These are phyloP conservation scores for Colletotrichum cuscutae DNA, from an alignment of 2,329 filamentous ascomycete genomes.

Conservation along the genomic window DNA sequence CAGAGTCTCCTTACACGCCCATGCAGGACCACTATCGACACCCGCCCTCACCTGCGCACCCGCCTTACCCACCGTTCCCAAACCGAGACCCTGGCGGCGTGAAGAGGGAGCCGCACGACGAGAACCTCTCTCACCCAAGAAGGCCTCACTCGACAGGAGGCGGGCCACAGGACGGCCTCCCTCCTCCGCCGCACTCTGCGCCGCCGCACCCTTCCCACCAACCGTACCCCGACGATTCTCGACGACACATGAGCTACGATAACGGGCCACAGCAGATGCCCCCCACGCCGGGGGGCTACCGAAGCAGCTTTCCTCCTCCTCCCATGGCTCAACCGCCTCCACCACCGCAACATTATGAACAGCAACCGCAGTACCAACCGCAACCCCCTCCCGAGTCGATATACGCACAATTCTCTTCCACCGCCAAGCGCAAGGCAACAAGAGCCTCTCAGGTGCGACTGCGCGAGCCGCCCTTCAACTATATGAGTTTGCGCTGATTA, in stretches of 20 bases:
- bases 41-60: slow-evolving; percentile 57
- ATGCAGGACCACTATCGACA: slow-evolving; percentile 65
- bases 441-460: slow-evolving; percentile 69
- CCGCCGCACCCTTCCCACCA: slow-evolving; percentile 43
- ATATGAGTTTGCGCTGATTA: slow-evolving; percentile 22
- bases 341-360: slow-evolving; percentile 44
- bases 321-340: slow-evolving; percentile 48
- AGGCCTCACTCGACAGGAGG: slow-evolving; percentile 63
- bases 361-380: slow-evolving; percentile 41
- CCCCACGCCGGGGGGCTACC: slow-evolving; percentile 55
- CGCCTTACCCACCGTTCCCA: slow-evolving; percentile 55
- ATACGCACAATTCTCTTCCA: slow-evolving; percentile 56
- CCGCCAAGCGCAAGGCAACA: slow-evolving; percentile 71
- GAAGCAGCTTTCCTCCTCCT: slow-evolving; percentile 52
- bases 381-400: slow-evolving; percentile 48
- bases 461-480: too few relatives aligned
- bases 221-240: slow-evolving; percentile 56
- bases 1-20: slow-evolving; percentile 60
- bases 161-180: slow-evolving; percentile 46
- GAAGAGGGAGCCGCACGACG: slow-evolving; percentile 66
- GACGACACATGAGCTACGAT: slow-evolving; percentile 66
- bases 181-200: slow-evolving; percentile 46
- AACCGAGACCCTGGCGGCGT: slow-evolving; percentile 62
- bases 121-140: slow-evolving; percentile 55
- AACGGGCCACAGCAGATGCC: slow-evolving; percentile 54